Conservation (phyloP, 2,329 filamentous ascomycete species). For the Cladophialophora immunda region DNA sequence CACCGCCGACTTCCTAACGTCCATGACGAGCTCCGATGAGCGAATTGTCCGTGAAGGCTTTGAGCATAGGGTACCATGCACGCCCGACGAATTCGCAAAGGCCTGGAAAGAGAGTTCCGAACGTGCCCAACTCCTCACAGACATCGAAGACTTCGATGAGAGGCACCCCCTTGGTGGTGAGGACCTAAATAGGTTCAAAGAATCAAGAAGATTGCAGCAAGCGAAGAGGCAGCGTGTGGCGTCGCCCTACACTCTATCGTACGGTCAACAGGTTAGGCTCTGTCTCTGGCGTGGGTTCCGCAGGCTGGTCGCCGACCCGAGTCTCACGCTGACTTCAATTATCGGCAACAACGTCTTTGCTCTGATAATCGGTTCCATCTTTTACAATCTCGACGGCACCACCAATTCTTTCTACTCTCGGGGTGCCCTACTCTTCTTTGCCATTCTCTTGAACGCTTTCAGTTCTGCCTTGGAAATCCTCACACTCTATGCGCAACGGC, state of each 20-base stretch:
- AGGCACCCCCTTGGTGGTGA: constrained; percentile 54
- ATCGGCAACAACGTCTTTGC: constrained; percentile 66
- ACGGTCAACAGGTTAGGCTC: constrained; percentile 64
- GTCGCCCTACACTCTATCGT: constrained; percentile 66
- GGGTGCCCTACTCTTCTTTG: constrained; percentile 70
- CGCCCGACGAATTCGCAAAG: constrained; percentile 72
- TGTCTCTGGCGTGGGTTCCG: constrained; percentile 70
- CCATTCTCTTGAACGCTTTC: constrained; percentile 69
- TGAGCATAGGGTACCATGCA: constrained; percentile 71
- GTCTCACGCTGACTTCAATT: constrained; percentile 71
- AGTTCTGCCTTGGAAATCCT: constrained; percentile 71
- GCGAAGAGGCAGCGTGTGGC: constrained; percentile 55
- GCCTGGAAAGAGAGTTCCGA: constrained; percentile 65
- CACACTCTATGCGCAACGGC: constrained; percentile 87
- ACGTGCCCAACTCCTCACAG: constrained; percentile 50
- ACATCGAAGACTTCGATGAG: constrained; percentile 56
- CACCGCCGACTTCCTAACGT: constrained; percentile 75
- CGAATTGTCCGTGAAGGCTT: constrained; percentile 66
- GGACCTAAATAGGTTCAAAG: constrained; percentile 50
- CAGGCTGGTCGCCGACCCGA: constrained; percentile 71
- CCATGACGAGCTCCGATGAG: constrained; percentile 72
- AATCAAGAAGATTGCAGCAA: constrained; percentile 54
- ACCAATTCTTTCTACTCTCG: constrained; percentile 71
- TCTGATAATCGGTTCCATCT: constrained; percentile 71
- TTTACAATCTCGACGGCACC: constrained; percentile 69